phyloP scores from a whole-genome alignment of 108 stramenopile genomes.

The Conticribra weissflogii region DNA sequence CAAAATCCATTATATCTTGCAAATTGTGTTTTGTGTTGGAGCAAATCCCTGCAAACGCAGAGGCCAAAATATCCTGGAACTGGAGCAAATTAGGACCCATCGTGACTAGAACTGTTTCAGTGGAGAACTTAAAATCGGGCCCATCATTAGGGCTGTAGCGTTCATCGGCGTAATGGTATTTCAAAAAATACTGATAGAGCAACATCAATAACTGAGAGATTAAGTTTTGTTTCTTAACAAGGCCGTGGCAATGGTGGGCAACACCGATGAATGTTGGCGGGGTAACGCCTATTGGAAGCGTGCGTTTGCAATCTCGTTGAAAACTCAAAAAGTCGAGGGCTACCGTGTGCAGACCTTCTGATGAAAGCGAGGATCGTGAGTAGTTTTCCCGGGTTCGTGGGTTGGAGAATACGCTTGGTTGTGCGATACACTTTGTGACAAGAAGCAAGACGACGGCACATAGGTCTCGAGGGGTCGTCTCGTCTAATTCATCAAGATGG shows the following conservation, averaged over 20 bases:
- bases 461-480: too few relatives aligned
- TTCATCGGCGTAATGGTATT: background rate
- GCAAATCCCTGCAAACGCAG: constrained; percentile 1
- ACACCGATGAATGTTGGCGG: background rate
- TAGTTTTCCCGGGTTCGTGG: too few relatives aligned
- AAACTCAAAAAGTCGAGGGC: too few relatives aligned
- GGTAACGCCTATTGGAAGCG: background rate
- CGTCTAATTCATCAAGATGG: too few relatives aligned
- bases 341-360: too few relatives aligned
- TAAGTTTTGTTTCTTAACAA: background rate
- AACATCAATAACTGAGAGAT: background rate
- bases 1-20: constrained; percentile 18
- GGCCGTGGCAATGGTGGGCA: background rate
- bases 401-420: too few relatives aligned
- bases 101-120: background rate
- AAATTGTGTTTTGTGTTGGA: constrained; percentile 8
- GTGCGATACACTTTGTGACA: too few relatives aligned
- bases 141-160: background rate
- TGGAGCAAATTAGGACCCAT: background rate
- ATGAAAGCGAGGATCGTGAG: too few relatives aligned
- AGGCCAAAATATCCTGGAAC: constrained; percentile 9
- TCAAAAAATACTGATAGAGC: background rate
- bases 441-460: too few relatives aligned
- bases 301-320: background rate
- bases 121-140: too few relatives aligned